Conservation (phyloP, 176 grass and related monocot species). For the Oryza punctata region DNA sequence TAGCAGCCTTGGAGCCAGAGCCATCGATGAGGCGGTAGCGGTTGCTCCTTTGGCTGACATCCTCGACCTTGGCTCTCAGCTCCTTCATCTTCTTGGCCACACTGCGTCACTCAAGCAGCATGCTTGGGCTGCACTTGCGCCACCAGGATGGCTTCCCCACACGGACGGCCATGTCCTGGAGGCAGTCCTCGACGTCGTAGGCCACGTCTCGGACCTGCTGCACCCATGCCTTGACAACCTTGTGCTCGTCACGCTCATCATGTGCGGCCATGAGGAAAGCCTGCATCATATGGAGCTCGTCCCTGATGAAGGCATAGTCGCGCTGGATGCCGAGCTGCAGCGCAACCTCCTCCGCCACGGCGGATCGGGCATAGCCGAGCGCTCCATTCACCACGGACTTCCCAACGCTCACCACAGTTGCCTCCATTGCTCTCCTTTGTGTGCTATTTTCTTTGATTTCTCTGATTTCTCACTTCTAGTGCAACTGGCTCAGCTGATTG, state of each 20-base stretch:
- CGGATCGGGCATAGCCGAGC: not conserved
- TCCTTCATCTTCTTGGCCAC: not conserved
- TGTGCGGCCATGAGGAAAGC: constrained; percentile 6
- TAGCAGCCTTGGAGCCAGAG: not conserved
- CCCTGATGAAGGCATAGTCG: constrained; percentile 14
- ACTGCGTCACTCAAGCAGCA: too few relatives aligned
- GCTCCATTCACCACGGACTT: constrained; percentile 22
- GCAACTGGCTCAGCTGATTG: too few relatives aligned
- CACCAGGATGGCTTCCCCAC: not conserved
- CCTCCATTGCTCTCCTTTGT: constrained; percentile 25
- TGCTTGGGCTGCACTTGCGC: too few relatives aligned
- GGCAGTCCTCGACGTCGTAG: constrained; percentile 45
- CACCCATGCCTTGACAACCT: constrained; percentile 14
- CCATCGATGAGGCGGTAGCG: not conserved
- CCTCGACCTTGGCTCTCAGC: constrained; percentile 11
- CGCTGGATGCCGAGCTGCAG: constrained; percentile 32
- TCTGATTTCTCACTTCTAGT: too few relatives aligned
- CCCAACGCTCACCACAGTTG: not conserved
- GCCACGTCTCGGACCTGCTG: constrained; percentile 34
- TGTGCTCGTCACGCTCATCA: too few relatives aligned
- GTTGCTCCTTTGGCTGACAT: constrained; percentile 25
- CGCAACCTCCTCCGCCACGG: not conserved
- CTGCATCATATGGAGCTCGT: constrained; percentile 44
- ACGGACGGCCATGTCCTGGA: not conserved
- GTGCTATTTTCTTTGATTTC: too few relatives aligned